Conservation (phyloP, 2,329 filamentous ascomycete genomes). For the Calonectria hongkongensis region DNA sequence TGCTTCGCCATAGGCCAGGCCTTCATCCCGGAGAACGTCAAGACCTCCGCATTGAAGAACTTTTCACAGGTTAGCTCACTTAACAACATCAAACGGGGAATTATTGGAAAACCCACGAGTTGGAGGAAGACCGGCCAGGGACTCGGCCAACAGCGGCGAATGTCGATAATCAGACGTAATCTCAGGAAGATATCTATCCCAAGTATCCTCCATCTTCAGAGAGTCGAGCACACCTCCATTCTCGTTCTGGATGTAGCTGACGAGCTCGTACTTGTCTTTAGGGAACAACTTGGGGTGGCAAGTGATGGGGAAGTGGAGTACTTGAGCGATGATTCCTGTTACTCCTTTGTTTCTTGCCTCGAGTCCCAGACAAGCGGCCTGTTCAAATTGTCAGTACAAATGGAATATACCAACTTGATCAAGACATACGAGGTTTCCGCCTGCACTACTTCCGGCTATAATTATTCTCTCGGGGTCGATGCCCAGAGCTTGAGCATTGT, state of each 20-base stretch:
- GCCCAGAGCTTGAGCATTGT: slow-evolving; percentile 42
- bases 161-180: slow-evolving; percentile 43
- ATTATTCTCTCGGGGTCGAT: slow-evolving; percentile 48
- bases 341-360: slow-evolving; percentile 38
- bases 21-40: slow-evolving; percentile 49
- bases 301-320: slow-evolving; percentile 44
- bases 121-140: slow-evolving; percentile 42
- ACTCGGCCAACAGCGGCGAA: slow-evolving; percentile 49
- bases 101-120: slow-evolving; percentile 38
- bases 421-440: slow-evolving; percentile 44
- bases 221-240: slow-evolving; percentile 38
- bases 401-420: accelerated
- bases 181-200: slow-evolving; percentile 40
- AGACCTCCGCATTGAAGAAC: slow-evolving; percentile 48
- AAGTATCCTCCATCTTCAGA: slow-evolving; percentile 36
- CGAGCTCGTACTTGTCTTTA: slow-evolving; percentile 47
- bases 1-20: slow-evolving; percentile 47
- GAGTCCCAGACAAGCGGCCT: slow-evolving; percentile 48
- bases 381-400: accelerated
- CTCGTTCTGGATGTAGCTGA: slow-evolving; percentile 49
- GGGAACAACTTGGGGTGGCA: slow-evolving; percentile 54
- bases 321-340: slow-evolving; percentile 49
- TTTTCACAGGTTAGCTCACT: slow-evolving; percentile 15
- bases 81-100: accelerated
- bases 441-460: slow-evolving; percentile 48